Conservation (phyloP, 208 protist species). For the Trypanosoma cruzi region DNA sequence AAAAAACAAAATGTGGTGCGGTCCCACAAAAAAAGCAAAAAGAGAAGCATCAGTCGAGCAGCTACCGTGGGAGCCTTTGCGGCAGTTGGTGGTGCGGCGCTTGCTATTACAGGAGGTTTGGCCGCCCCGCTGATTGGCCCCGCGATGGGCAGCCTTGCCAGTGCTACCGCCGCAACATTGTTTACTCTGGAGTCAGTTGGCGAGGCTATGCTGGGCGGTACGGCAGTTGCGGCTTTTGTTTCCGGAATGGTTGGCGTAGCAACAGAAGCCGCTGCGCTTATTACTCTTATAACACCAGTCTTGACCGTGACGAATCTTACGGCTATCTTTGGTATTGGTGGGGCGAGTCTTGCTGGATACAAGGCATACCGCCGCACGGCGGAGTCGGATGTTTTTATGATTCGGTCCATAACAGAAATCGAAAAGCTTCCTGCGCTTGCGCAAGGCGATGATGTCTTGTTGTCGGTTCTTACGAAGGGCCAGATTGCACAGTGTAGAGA, state of each 20-base stretch:
- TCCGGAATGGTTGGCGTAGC: constrained; percentile 57
- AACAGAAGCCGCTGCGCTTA: constrained; percentile 71
- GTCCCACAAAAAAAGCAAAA: constrained; percentile 38
- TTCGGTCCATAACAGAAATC: constrained; percentile 66
- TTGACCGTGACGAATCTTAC: constrained; percentile 72
- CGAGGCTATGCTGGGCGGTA: constrained; percentile 47
- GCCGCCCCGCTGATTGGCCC: constrained; percentile 70
- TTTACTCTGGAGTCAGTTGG: constrained; percentile 53
- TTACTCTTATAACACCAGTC: constrained; percentile 56
- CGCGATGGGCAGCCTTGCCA: constrained; percentile 55
- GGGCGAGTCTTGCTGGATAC: constrained; percentile 75
- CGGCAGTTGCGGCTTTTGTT: constrained; percentile 47
- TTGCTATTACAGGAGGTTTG: constrained; percentile 73
- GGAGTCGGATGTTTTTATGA: constrained; percentile 62
- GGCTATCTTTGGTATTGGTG: constrained; percentile 70
- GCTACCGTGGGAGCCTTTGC: constrained; percentile 79
- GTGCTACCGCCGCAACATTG: constrained; percentile 51
- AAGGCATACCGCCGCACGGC: constrained; percentile 69
- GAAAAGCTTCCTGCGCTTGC: constrained; percentile 40
- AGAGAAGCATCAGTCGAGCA: constrained; percentile 41
- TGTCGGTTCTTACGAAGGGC: constrained; percentile 20
- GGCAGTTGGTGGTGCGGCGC: constrained; percentile 56
- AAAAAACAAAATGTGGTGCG: constrained; percentile 31
- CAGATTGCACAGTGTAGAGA: constrained; percentile 13
- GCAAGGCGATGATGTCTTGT: constrained; percentile 8